These are phyloP conservation scores for Coriaria nepalensis DNA, from an alignment of 306 rosid species.

Conservation along the genomic window DNA sequence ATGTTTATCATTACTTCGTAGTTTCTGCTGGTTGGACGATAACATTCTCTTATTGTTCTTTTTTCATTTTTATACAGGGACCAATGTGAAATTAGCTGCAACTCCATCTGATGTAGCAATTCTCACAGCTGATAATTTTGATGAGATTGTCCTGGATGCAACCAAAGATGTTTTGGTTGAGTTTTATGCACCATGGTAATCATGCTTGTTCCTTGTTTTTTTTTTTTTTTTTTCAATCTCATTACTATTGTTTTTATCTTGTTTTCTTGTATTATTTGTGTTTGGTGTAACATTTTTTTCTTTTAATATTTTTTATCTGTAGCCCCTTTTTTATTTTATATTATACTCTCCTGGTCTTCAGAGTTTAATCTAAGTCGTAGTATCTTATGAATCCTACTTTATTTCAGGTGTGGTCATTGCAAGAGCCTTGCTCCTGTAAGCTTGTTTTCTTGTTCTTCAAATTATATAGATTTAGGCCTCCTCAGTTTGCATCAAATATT, in stretches of 20 bases:
- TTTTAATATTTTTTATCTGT: too few species aligned
- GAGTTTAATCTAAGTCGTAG: neutral
- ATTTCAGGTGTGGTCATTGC: constrained; percentile 91
- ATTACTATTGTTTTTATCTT: neutral
- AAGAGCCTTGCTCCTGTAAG: constrained; percentile 85
- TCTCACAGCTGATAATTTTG: constrained; percentile 48
- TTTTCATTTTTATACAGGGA: constrained; percentile 36
- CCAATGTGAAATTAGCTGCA: constrained; percentile 70
- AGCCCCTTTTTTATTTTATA: too few species aligned
- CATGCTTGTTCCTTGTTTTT: constrained; percentile 7
- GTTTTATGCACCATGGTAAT: constrained; percentile 94
- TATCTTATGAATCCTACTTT: neutral
- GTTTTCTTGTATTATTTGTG: too few species aligned
- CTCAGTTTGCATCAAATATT: neutral
- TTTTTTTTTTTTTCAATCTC: neutral
- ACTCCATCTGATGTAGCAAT: constrained; percentile 51
- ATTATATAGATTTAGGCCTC: neutral
- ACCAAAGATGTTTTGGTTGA: constrained; percentile 82
- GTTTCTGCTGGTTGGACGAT: neutral
- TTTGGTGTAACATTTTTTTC: too few species aligned
- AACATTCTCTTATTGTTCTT: neutral
- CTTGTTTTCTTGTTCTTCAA: neutral
- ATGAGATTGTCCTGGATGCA: constrained; percentile 58
- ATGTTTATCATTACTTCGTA: neutral
- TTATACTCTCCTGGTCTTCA: too few species aligned